Evolutionary conservation across 2,329 filamentous ascomycete genomes (phyloP), one percentile per base, ranked within the genome.

Genomic region (Aspergillus sergii): DNA sequence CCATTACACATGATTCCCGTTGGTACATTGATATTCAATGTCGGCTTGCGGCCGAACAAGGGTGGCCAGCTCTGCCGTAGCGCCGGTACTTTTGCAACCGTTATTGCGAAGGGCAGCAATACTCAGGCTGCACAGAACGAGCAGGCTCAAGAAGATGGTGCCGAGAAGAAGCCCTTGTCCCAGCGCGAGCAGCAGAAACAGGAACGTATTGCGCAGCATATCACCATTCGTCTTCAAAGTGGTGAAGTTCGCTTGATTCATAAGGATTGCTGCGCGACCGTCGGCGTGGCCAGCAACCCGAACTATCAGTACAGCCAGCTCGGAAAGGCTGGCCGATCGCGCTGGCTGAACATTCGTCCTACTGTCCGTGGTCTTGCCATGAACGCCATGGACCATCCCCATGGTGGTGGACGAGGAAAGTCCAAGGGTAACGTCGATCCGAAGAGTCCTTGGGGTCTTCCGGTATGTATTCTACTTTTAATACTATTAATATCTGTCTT

Each of bases 361-460:
- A 97, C 95, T 0, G 95, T 99, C 51, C 89, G 96, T 84, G 96
- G 95, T 90, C 82, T 98, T 72, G 95, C 96, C 67, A 99, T 99
- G 96, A 99, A 99, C 84, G 93, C 94, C 88, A 91, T 89, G 72
- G 95, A 99, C 75, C 95, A 99, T 85, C 95, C 95, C 75, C 95
- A 99, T 79, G 95, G 95, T 87, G 95, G 95, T 91, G 95, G 95
- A 81, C 89, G 96, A 85, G 95, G 95, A 83, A 99, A 99, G 83
- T 97, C 93, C 62, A 99, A 99, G 92, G 93, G 95, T 88, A 97
- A 97, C 77, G 89, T 94, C 65, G 86, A 96, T 76, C 95, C 96
- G 39, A 93, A 95, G 72, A 97, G 93, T 81, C 95, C 95, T 63
- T 99, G 96, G 95, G 95, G 96, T 77, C 90, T 89, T 76, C 94